Evolutionary conservation across 2,329 filamentous ascomycete genomes (phyloP), one percentile per base, ranked within the genome.

Genomic region (Cryphonectria parasitica): DNA sequence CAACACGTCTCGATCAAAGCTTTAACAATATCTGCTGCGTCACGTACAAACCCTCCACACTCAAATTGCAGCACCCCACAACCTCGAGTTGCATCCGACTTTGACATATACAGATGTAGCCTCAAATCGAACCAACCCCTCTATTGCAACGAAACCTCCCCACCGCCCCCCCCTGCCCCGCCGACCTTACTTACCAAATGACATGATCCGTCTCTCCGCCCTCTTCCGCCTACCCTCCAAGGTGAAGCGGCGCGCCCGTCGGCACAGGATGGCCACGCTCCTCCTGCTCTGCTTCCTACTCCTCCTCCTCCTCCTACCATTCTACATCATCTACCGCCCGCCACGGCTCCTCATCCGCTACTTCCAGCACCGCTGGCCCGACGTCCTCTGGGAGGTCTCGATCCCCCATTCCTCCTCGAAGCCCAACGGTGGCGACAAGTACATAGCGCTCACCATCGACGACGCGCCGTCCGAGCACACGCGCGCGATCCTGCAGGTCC

Each of bases 391-490:
- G 85, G 90, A 92, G 74, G 86, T 92, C 39, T 76, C 79, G 8
- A 75, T 80, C 7, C 79, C 83, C 0, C 66, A n/a, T 19, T 43
- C 41, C 11, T 43, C 72, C 2, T 34, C 67, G 61, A 49, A 28
- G 60, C 76, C 77, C 43, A 85, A 86, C 1, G 85, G 86, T 0
- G 75, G 81, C 11, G 82, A 87, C 64, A 92, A 91, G 77, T 81
- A 95, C 36, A 85, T 97, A 25, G 94, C 93, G 0, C 85, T 98
- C 54, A 97, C 93, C 0, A 91, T 97, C 76, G 94, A 97, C 82
- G 94, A 97, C 81, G 92, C 90, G 39, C 94, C 94, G 0, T 95
- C 92, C 1, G 80, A 86, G 60, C 86, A 92, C 79, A 97, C 94
- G 1, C 77, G 80, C 61, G 88, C 90, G 69, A 94, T 97, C 71